Evolutionary conservation across 129 eudicot species (phyloP), one percentile per base, ranked within the genome.

Genomic region (Flaveria linearis): DNA sequence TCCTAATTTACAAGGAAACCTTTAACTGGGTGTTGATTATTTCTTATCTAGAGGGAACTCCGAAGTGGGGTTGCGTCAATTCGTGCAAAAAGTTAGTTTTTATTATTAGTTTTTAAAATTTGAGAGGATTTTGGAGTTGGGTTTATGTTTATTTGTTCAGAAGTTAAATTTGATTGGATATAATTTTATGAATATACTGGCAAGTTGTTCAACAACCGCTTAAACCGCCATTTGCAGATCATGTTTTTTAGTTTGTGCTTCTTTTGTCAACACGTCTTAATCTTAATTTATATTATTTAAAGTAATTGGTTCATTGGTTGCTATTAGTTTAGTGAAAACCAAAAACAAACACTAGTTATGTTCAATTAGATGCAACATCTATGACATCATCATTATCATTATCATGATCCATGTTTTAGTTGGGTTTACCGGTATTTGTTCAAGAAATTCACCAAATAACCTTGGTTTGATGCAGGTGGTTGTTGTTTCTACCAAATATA

Each of bases 291-390:
- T 58, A n/a, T 69, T 15, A 50, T 26, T 47, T 73, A 18, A 74
- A 70, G 78, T 11, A 76, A 78, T 18, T 45, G 39, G 82, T 63
- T 82, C 39, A 68, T 79, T 77, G 67, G 79, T 80, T 70, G 89
- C 67, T 70, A 53, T 28, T 75, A 65, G 86, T 80, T 81, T 82
- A 82, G 81, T 83, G 72, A 82, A 81, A 30, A 66, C 70, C 81
- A 76, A 82, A 81, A 30, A 66, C 70, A 45, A 66, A 75, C 50
- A 1, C 1, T 45, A 36, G 36, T 74, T 74, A 76, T 81, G 60
- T 74, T 64, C 61, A 71, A 22, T 42, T 47, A 56, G 79, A 77
- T 66, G 77, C 81, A 78, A 77, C 66, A 36, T 36, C 41, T 36
- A 5, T 36, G 41, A 36, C 41, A 42, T 79, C 56, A 28, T 69